Evolutionary conservation across 306 rosid species (phyloP).

Genomic region (Trifolium repens): DNA sequence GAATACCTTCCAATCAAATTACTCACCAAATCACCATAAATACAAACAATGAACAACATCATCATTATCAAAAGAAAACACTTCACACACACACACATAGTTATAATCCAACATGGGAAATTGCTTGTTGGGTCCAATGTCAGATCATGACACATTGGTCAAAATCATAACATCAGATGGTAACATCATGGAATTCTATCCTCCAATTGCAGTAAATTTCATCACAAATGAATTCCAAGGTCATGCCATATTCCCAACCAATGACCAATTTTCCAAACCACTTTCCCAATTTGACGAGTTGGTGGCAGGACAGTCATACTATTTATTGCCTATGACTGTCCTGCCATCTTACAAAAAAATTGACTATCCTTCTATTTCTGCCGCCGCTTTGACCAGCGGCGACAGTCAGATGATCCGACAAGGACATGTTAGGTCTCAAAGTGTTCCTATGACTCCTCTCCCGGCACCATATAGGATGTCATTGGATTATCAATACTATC

Average conservation of each 20-base stretch:
- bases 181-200: constrained; percentile 78
- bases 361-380: neutral
- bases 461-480: constrained; percentile 73
- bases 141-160: constrained; percentile 52
- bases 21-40: constrained; percentile 10
- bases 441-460: constrained; percentile 54
- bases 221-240: constrained; percentile 71
- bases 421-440: constrained; percentile 63
- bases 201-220: constrained; percentile 62
- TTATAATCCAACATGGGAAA: constrained; percentile 63
- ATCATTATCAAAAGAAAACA: constrained; percentile 19
- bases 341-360: constrained; percentile 49
- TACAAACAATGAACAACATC: constrained; percentile 14
- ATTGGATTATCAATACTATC: constrained; percentile 52
- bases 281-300: constrained; percentile 58
- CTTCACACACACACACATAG: neutral
- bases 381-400: neutral
- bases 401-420: neutral
- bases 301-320: constrained; percentile 65
- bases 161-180: constrained; percentile 72
- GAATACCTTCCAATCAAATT: constrained; percentile 39
- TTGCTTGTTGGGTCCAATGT: constrained; percentile 63
- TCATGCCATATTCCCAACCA: constrained; percentile 68
- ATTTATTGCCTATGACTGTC: constrained; percentile 51
- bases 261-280: constrained; percentile 73